Evolutionary conservation across 2,329 filamentous ascomycete genomes (phyloP), one percentile per base, ranked within the genome.

Genomic region (Pseudocercospora crystallina): DNA sequence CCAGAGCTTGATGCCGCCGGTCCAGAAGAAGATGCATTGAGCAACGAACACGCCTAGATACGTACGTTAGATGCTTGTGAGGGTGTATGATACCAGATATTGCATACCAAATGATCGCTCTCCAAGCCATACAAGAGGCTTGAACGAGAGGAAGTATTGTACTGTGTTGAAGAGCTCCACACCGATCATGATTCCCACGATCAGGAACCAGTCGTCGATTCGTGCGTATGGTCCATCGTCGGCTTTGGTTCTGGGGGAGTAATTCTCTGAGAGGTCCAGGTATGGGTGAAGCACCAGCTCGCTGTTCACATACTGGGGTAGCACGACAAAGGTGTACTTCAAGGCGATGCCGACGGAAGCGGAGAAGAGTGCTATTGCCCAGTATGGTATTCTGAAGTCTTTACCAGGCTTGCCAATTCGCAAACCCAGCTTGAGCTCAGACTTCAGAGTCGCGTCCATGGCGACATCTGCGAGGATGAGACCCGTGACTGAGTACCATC

Each of bases 41-140:
- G 60, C 62, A 3, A 61, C 47, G 47, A 64, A 66, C 12, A 65
- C 53, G 32, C 64, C 64, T 66, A 13, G 5, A 8, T 26, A 5
- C 26, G 1, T 5, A 11, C 5, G 37, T 57, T 43, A 54, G 20
- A 29, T 35, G 12, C 3, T 38, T 11, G 20, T 13, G 12, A 36
- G n/a, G n/a, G n/a, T 1, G 12, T 26, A 3, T 1, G 13, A 43
- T 2, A 41, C 14, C 8, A 31, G 15, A 9, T 26, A 8, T 1
- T 5, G 58, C 63, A 50, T 47, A 66, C 64, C 63, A 38, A 66
- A 56, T n/a, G 63, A 63, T 43, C 64, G 51, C 39, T 60, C 61
- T 3, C 64, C 64, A 3, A 65, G 14, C 14, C 45, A 50, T 0
- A 65, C 58, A 5, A 66, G 43, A 13, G 53, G 54, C 40, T 53